These are phyloP conservation scores for Leptographium flavum DNA, from an alignment of 2,329 filamentous ascomycete genomes.

Conservation along the genomic window DNA sequence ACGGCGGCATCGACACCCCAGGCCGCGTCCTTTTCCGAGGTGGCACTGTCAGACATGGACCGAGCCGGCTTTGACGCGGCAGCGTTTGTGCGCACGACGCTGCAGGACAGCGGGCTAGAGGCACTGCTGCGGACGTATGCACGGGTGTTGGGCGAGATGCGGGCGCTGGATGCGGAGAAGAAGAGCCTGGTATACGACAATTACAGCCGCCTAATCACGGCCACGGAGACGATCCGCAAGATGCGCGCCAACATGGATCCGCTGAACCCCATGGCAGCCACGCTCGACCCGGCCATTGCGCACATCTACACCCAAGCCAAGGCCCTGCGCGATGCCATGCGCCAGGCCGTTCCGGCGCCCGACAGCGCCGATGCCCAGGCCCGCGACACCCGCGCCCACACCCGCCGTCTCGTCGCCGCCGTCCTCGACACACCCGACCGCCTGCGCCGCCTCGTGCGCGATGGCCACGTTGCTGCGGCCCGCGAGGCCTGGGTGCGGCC, in stretches of 20 bases:
- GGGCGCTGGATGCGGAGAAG: slow-evolving; percentile 85
- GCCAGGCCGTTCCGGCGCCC: slow-evolving; percentile 31
- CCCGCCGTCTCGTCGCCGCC: slow-evolving; percentile 45
- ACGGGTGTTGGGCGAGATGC: slow-evolving; percentile 62
- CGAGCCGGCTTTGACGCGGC: slow-evolving; percentile 55
- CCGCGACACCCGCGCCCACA: slow-evolving; percentile 23
- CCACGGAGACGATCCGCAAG: slow-evolving; percentile 87
- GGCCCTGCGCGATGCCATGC: slow-evolving; percentile 37
- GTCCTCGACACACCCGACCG: slow-evolving; percentile 46
- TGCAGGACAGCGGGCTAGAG: slow-evolving; percentile 49
- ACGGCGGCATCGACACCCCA: slow-evolving; percentile 3
- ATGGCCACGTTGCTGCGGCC: slow-evolving; percentile 48
- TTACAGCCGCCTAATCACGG: slow-evolving; percentile 91
- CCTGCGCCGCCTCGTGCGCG: slow-evolving; percentile 40
- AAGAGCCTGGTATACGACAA: slow-evolving; percentile 98
- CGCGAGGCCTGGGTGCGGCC: slow-evolving; percentile 41
- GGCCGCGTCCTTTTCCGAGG: slow-evolving; percentile 29
- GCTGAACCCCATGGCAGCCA: slow-evolving; percentile 57
- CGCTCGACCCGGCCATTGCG: slow-evolving; percentile 57
- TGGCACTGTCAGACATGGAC: slow-evolving; percentile 60
- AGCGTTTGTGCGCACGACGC: slow-evolving; percentile 47
- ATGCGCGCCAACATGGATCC: slow-evolving; percentile 76
- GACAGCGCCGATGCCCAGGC: slow-evolving; percentile 23
- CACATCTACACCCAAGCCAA: slow-evolving; percentile 54
- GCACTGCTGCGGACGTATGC: slow-evolving; percentile 59